These are phyloP conservation scores for Aristolochia californica DNA, from an alignment of 164 flowering plant species.

Conservation along the genomic window DNA sequence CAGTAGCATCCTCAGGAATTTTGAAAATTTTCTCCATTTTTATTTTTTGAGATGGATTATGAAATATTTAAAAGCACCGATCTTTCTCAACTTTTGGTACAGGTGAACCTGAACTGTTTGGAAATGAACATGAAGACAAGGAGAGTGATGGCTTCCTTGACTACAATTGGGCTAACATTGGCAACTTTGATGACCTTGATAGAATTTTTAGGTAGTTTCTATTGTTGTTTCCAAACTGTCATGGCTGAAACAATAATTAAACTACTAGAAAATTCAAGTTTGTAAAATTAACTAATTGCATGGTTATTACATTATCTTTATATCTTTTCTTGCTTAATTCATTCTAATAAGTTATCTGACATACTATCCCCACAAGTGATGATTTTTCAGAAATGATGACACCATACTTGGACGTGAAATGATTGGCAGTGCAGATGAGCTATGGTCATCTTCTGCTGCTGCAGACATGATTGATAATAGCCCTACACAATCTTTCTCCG, in stretches of 20 bases:
- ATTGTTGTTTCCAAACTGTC: too few species aligned
- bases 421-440: slow-evolving; percentile 39
- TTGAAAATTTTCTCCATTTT: too few species aligned
- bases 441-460: slow-evolving; percentile 34
- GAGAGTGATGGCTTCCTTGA: slow-evolving; percentile 41
- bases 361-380: slow-evolving; percentile 5
- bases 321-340: too few species aligned
- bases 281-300: too few species aligned
- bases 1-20: too few species aligned
- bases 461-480: slow-evolving; percentile 32
- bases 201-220: slow-evolving; percentile 60
- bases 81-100: not conserved
- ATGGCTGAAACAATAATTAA: not conserved
- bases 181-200: slow-evolving; percentile 79
- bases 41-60: too few species aligned
- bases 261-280: not conserved
- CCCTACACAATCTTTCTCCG: slow-evolving; percentile 31
- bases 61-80: too few species aligned
- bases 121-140: slow-evolving; percentile 34
- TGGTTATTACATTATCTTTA: too few species aligned
- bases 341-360: slow-evolving; percentile 22
- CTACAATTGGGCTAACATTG: slow-evolving; percentile 70
- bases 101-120: slow-evolving; percentile 38
- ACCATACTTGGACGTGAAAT: slow-evolving; percentile 50
- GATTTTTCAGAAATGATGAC: slow-evolving; percentile 61